phyloP scores from a whole-genome alignment of 192 early-diverging fungal species.

The Entophlyctis helioformis region DNA sequence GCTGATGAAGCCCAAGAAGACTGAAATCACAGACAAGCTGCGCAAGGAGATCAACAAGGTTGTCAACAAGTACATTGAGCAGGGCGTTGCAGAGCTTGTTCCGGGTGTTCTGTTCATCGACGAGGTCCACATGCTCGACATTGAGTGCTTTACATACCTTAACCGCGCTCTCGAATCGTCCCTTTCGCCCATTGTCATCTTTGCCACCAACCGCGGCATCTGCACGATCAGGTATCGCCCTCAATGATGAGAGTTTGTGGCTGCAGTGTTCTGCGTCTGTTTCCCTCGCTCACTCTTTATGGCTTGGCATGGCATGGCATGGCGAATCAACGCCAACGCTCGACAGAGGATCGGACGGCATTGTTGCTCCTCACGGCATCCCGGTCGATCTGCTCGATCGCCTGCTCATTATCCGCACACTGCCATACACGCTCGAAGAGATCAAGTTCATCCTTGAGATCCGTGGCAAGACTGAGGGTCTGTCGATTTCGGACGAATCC shows the following conservation, averaged over 20 bases:
- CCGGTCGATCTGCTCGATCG: conserved; percentile 94
- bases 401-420: conserved; percentile 87
- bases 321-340: background rate
- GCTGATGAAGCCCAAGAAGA: conserved; percentile 97
- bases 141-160: conserved; percentile 98
- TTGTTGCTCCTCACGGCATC: conserved; percentile 68
- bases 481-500: conserved; percentile 82
- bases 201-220: conserved; percentile 95
- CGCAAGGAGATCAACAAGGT: conserved; percentile 98
- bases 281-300: too few species aligned
- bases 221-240: conserved; percentile 71
- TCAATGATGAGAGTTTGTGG: too few species aligned
- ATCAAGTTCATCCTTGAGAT: conserved; percentile 82
- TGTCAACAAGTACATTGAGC: conserved; percentile 97
- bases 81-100: conserved; percentile 92
- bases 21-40: conserved; percentile 97
- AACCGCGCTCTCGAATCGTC: conserved; percentile 95
- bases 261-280: too few species aligned
- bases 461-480: conserved; percentile 85
- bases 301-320: conserved; percentile 42
- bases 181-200: conserved; percentile 91
- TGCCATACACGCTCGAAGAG: conserved; percentile 74
- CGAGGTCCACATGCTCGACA: conserved; percentile 99
- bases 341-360: conserved; percentile 31
- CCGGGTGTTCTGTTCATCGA: conserved; percentile 98